Evolutionary conservation across 768 basidiomycete genomes (phyloP).

Genomic region (Boletus bicolor): DNA sequence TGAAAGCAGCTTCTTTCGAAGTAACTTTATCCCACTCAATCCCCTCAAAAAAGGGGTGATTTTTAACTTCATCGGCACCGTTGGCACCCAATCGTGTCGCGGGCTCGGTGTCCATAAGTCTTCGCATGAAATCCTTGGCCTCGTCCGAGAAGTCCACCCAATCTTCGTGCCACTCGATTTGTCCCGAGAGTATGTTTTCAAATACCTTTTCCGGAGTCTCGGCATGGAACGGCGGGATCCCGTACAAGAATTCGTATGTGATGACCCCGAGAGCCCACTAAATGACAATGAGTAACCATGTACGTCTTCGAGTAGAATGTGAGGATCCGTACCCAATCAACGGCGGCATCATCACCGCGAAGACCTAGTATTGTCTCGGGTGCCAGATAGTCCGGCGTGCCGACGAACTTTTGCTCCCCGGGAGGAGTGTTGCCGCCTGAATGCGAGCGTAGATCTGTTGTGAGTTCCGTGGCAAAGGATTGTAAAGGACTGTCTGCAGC

Average conservation of each 20-base stretch:
- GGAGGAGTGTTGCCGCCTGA: slow-evolving; percentile 60
- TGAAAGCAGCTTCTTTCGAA: slow-evolving; percentile 86
- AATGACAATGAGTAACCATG: slow-evolving; percentile 15
- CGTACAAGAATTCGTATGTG: slow-evolving; percentile 96
- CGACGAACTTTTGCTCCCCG: slow-evolving; percentile 91
- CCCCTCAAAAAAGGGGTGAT: slow-evolving; percentile 83
- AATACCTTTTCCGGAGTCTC: slow-evolving; percentile 97
- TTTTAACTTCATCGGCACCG: slow-evolving; percentile 91
- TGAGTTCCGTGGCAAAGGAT: slow-evolving; percentile 83
- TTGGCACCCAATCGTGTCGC: slow-evolving; percentile 74
- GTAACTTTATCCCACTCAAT: slow-evolving; percentile 95
- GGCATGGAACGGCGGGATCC: slow-evolving; percentile 96
- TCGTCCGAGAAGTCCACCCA: slow-evolving; percentile 84
- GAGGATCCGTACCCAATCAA: slow-evolving; percentile 82
- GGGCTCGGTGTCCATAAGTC: slow-evolving; percentile 80
- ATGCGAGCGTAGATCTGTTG: slow-evolving; percentile 79
- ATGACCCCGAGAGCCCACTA: slow-evolving; percentile 99
- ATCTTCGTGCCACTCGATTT: slow-evolving; percentile 95
- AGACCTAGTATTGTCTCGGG: slow-evolving; percentile 95
- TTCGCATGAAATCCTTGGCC: slow-evolving; percentile 86
- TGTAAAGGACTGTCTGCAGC: slow-evolving; percentile 74
- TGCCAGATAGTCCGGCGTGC: slow-evolving; percentile 96
- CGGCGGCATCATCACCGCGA: slow-evolving; percentile 89
- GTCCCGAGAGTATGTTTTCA: slow-evolving; percentile 94
- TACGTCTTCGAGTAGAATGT: slow-evolving; percentile 4